phyloP scores from a whole-genome alignment of 1,284 basidiomycete genomes.

The Rhodotorula sp. region DNA sequence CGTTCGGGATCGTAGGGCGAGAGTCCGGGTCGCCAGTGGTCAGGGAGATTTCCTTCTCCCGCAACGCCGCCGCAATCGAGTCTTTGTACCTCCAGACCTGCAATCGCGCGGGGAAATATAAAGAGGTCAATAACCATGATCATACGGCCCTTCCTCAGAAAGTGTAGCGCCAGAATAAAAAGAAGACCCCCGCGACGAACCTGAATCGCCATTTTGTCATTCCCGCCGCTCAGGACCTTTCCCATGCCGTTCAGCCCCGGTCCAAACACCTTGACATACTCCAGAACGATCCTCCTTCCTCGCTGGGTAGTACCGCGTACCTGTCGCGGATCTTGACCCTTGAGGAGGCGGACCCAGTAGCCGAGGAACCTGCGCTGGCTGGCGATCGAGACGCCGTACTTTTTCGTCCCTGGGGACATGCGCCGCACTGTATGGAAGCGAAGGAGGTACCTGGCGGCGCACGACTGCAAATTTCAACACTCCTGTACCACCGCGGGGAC shows the following conservation, averaged over 20 bases:
- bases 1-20: not conserved
- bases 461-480: not conserved
- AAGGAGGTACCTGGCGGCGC: slow-evolving; percentile 24
- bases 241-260: slow-evolving; percentile 13
- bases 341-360: slow-evolving; percentile 35
- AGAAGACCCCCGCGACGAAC: not conserved
- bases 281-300: not conserved
- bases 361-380: slow-evolving; percentile 39
- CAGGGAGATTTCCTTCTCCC: slow-evolving; percentile 11
- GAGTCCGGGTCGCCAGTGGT: not conserved
- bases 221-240: slow-evolving; percentile 12
- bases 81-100: slow-evolving; percentile 33
- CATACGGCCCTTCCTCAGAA: too few species aligned
- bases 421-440: slow-evolving; percentile 40
- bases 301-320: not conserved
- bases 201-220: slow-evolving; percentile 21
- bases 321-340: slow-evolving; percentile 28
- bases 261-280: slow-evolving; percentile 19
- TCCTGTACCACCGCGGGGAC: not conserved
- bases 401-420: slow-evolving; percentile 32
- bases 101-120: too few species aligned
- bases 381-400: slow-evolving; percentile 39
- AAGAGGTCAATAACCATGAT: too few species aligned
- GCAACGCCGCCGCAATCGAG: slow-evolving; percentile 12
- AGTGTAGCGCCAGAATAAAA: too few species aligned